phyloP scores from a whole-genome alignment of 1,139 yeast species.

The Yamadazyma sp. region DNA sequence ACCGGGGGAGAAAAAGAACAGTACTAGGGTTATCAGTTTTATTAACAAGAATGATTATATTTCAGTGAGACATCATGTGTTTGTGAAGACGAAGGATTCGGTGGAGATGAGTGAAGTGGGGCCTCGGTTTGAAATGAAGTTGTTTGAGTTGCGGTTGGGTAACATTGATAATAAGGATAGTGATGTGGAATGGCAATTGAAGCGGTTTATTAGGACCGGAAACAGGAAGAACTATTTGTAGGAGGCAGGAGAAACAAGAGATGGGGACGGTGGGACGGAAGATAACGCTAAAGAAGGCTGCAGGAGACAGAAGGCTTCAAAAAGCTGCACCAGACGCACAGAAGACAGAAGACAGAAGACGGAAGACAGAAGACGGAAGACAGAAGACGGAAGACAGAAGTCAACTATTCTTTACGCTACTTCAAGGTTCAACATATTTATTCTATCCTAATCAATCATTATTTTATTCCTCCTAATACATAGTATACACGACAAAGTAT shows the following conservation, averaged over 20 bases:
- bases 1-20: constrained; percentile 91
- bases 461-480: constrained; percentile 7
- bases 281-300: no score
- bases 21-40: constrained; percentile 87
- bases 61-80: constrained; percentile 92
- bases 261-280: no score
- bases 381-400: no score
- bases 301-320: no score
- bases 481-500: constrained; percentile 12
- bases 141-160: constrained; percentile 85
- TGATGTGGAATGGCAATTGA: constrained; percentile 95
- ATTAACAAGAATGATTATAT: constrained; percentile 89
- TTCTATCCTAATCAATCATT: no score
- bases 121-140: constrained; percentile 96
- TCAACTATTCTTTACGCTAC: no score
- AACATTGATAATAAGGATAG: constrained; percentile 94
- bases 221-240: constrained; percentile 84
- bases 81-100: constrained; percentile 81
- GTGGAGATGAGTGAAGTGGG: constrained; percentile 96
- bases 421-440: no score
- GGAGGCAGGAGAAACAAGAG: no score
- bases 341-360: no score
- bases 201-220: constrained; percentile 92
- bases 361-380: no score
- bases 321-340: no score